These are phyloP conservation scores for Coemansia sp. DNA, from an alignment of 192 early-diverging fungal genomes.

Conservation along the genomic window DNA sequence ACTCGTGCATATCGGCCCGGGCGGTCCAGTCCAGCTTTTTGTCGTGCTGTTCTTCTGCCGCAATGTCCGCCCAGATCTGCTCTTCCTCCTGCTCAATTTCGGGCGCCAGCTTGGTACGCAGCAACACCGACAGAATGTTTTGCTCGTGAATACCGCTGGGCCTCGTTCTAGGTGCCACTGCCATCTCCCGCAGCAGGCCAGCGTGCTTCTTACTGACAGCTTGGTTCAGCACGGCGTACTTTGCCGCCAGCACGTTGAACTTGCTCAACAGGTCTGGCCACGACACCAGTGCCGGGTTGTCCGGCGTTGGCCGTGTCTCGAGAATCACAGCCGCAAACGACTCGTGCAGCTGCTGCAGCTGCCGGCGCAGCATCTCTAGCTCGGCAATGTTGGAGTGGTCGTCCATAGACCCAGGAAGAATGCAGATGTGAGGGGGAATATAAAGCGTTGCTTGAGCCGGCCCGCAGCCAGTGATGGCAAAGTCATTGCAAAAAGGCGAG, in stretches of 20 bases:
- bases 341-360: constrained; percentile 55
- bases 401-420: background rate
- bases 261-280: constrained; percentile 57
- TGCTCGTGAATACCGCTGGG: constrained; percentile 49
- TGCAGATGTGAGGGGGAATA: background rate
- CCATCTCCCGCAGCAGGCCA: constrained; percentile 36
- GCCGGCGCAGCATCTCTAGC: constrained; percentile 52
- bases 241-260: constrained; percentile 54
- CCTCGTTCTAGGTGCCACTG: constrained; percentile 41
- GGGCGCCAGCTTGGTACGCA: constrained; percentile 54
- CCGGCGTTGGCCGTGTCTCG: constrained; percentile 47
- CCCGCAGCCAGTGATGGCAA: background rate
- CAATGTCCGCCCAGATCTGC: constrained; percentile 33
- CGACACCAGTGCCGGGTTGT: constrained; percentile 35
- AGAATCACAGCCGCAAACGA: constrained; percentile 44
- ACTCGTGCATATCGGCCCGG: constrained; percentile 35
- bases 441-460: background rate
- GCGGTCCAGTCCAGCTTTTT: constrained; percentile 24
- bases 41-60: constrained; percentile 27
- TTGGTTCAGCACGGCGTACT: constrained; percentile 48
- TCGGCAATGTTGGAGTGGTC: constrained; percentile 37
- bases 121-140: constrained; percentile 48
- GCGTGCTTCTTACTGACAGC: constrained; percentile 40
- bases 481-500: background rate
- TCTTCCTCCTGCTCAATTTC: constrained; percentile 55